These are phyloP conservation scores for Pythium folliculosum DNA, from an alignment of 352 stramenopile species.

Conservation along the genomic window DNA sequence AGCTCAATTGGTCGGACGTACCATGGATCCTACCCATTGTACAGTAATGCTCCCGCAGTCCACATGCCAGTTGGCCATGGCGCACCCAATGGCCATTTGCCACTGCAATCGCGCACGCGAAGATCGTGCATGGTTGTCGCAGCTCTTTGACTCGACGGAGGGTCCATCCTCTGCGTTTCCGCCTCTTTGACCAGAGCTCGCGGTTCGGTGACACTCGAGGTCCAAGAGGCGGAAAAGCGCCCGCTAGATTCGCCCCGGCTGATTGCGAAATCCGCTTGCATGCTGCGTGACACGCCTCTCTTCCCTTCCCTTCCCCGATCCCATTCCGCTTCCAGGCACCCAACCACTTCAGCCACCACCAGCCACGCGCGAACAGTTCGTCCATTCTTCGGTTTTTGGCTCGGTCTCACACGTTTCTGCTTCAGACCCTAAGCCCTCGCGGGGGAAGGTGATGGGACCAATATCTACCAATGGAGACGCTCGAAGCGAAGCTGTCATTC, in stretches of 20 bases:
- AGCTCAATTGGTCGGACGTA: too few relatives aligned
- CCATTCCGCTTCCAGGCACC: conserved; percentile 25
- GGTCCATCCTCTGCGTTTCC: too few relatives aligned
- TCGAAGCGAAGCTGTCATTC: conserved; percentile 16
- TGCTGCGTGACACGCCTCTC: neutral
- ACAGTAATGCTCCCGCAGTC: too few relatives aligned
- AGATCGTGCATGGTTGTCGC: too few relatives aligned
- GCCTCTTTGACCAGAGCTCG: too few relatives aligned
- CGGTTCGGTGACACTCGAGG: too few relatives aligned
- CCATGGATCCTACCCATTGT: too few relatives aligned
- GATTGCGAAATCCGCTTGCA: conserved; percentile 17
- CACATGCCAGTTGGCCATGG: too few relatives aligned
- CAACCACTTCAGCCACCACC: neutral
- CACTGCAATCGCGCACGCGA: too few relatives aligned
- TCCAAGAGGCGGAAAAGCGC: conserved; percentile 11
- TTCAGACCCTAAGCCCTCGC: conserved; percentile 24
- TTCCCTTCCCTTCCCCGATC: conserved; percentile 2
- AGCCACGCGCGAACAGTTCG: neutral
- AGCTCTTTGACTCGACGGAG: too few relatives aligned
- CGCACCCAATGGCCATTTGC: too few relatives aligned
- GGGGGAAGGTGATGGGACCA: conserved; percentile 21
- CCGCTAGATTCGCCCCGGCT: neutral
- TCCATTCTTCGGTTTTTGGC: conserved; percentile 3
- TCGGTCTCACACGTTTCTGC: conserved; percentile 10
- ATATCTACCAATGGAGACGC: conserved; percentile 24